Base-by-base conservation (phyloP, 768 basidiomycete genomes). In the Lactarius hatsudake region DNA sequence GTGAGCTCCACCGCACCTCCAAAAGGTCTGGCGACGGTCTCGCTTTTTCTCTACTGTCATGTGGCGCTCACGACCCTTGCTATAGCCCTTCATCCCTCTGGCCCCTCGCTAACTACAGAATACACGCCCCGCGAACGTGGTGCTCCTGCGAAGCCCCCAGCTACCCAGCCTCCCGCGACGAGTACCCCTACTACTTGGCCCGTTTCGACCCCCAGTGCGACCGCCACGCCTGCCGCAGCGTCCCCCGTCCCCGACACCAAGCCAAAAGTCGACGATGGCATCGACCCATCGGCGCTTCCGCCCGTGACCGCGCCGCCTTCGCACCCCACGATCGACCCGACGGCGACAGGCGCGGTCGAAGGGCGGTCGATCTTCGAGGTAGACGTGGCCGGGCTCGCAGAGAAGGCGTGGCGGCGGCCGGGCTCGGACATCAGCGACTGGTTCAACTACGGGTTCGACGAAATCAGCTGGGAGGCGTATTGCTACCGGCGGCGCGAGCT, bases 391-490 rank as follows among this genome's bases (percentile, higher is more conserved):
- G 85, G 86, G 32, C 81, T 90, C 81, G 78, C 83, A 10, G 91
- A 93, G 68, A 96, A 96, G 74, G 88, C 89, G 5, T 99, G 97
- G 97, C 81, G 97, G 68, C 79, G 88, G 66, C 91, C 95, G 9
- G 97, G 97, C 40, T 88, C 92, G 5, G 94, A 97, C 79, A 82
- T 97, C 68, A 90, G 91, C 71, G 96, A 98, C 79, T 99, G 95
- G 91, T 99, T 99, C 79, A 98, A 99, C 78, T 98, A 97, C 72
- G 97, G 97, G 0, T 98, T 98, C 73, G 97, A 99, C 76, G 97
- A 99, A 78, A 84, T 93, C 18, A 91, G 91, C 40, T 99, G 95
- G 94, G 92, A 94, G 74, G 89, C 88, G 51, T 99, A 96, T 73
- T 92, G 89, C 72, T 90, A 91, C 76, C 84, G 93, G 72, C 82